Base-by-base conservation (phyloP, 306 rosid species). In the Vachellia pachyceras region DNA sequence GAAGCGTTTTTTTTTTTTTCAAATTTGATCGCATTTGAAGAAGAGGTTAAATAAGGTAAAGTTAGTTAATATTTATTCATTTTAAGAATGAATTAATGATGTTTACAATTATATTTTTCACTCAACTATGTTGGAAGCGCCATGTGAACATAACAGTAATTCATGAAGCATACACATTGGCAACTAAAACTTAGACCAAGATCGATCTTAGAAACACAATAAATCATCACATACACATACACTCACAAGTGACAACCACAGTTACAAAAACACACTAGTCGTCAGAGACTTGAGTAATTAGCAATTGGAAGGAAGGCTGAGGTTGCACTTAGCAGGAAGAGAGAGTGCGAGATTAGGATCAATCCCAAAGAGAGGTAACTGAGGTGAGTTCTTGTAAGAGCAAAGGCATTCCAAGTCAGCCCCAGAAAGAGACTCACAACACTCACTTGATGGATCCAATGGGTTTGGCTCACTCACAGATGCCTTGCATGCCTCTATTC, bases 281-380 rank as follows among this genome's bases (percentile, higher is more conserved):
- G 33, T 29, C 33, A 29, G 33, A 29, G 33, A 29, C 33, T 29
- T 29, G 33, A 29, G 33, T 29, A 50, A 1, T 36, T 64, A 35
- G 86, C 97, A 93, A 18, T 82, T 11, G 20, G 79, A 29, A 41
- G 95, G 91, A 36, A 89, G 66, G 4, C 90, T 77, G 60, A 94
- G 89, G 73, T 75, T 66, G 76, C 98, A 94, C 83, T 94, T 89
- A 10, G 85, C 78, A 57, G 94, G 95, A 66, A 94, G 91, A 25
- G 74, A 82, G 79, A 86, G 23, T 45, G 97, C 98, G 69, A 94
- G 97, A 47, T 3, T 55, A 6, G 89, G 92, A 35, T 91, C 91
- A 67, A 94, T 90, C 35, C 94, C 97, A 52, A 90, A 74, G n/a
- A 88, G 33, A 39, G 92, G 84, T 13, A 94, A 82, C 77, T 82